Percentiles rank a stretch among this genome's conserved stretches.
Evolutionary conservation across 2,329 filamentous ascomycete genomes (phyloP).

Genomic region (Exophiala sp.): DNA sequence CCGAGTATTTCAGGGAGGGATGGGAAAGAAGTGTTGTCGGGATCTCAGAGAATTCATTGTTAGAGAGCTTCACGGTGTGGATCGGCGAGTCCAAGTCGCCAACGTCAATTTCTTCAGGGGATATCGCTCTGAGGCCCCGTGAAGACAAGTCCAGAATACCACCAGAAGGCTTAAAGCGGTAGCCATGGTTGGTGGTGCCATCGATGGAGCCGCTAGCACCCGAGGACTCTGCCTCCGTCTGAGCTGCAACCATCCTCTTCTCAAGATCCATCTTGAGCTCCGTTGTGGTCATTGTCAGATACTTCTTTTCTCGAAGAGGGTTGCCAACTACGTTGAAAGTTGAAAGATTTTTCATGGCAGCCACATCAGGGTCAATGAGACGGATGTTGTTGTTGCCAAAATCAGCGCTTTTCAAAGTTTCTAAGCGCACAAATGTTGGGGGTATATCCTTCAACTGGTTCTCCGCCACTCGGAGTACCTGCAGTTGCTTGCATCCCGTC

Average conservation of each 20-base stretch:
- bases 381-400: constrained; percentile 80
- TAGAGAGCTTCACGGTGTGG: constrained; percentile 54
- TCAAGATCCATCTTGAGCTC: constrained; percentile 20
- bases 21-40: constrained; percentile 62
- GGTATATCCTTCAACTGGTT: constrained; percentile 76
- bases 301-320: constrained; percentile 80
- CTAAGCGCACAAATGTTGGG: constrained; percentile 62
- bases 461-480: constrained; percentile 70
- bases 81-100: constrained; percentile 38
- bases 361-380: constrained; percentile 67
- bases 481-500: constrained; percentile 58
- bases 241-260: constrained; percentile 10
- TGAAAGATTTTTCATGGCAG: constrained; percentile 69
- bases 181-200: not conserved
- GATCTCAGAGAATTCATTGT: constrained; percentile 67
- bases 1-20: constrained; percentile 55
- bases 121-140: constrained; percentile 38
- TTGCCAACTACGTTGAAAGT: constrained; percentile 80
- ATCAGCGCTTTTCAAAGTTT: constrained; percentile 67
- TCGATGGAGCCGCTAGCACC: not conserved
- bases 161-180: constrained; percentile 14
- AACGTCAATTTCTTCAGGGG: constrained; percentile 52
- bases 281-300: constrained; percentile 64
- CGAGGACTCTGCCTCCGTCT: not conserved
- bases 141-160: constrained; percentile 62